Evolutionary conservation across 495 filamentous ascomycete genomes (phyloP).

Genomic region (Rusavskia elegans): DNA sequence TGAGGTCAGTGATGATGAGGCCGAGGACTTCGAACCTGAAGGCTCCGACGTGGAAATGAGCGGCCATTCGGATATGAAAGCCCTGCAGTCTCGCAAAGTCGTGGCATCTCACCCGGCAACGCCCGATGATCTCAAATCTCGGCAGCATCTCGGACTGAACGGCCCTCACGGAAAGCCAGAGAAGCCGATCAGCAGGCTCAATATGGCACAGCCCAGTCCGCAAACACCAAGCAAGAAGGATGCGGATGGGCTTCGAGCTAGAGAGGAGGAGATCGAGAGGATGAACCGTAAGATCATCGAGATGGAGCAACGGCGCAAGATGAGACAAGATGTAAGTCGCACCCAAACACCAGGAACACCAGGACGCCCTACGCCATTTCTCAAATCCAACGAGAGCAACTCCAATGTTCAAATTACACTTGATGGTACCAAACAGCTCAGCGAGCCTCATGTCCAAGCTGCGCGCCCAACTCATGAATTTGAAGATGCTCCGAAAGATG

Average conservation of each 20-base stretch:
- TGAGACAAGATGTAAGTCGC: constrained; percentile 28
- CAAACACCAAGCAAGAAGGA: constrained; percentile 20
- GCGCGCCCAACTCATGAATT: neutral
- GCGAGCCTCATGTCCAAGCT: neutral
- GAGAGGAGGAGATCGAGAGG: constrained; percentile 54
- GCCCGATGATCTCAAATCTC: neutral
- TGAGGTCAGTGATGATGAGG: constrained; percentile 60
- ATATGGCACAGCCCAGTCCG: constrained; percentile 18
- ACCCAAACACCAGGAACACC: constrained; percentile 21
- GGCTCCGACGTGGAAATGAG: neutral
- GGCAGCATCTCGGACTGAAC: neutral
- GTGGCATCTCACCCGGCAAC: neutral
- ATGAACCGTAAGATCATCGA: constrained; percentile 66
- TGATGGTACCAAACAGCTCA: neutral
- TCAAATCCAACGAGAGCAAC: neutral
- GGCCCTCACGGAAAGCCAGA: neutral
- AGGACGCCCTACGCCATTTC: constrained; percentile 9
- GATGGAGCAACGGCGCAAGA: constrained; percentile 51
- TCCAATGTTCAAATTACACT: neutral
- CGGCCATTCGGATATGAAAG: neutral
- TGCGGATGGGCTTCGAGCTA: constrained; percentile 42
- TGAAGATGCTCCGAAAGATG: neutral
- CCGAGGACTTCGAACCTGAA: constrained; percentile 26
- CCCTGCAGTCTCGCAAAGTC: neutral
- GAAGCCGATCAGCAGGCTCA: neutral